A percentile compares a stretch with the other conserved stretches of the same genome.
phyloP scores from a whole-genome alignment of 2,329 filamentous ascomycete genomes.

The Fusarium dlaminii region DNA sequence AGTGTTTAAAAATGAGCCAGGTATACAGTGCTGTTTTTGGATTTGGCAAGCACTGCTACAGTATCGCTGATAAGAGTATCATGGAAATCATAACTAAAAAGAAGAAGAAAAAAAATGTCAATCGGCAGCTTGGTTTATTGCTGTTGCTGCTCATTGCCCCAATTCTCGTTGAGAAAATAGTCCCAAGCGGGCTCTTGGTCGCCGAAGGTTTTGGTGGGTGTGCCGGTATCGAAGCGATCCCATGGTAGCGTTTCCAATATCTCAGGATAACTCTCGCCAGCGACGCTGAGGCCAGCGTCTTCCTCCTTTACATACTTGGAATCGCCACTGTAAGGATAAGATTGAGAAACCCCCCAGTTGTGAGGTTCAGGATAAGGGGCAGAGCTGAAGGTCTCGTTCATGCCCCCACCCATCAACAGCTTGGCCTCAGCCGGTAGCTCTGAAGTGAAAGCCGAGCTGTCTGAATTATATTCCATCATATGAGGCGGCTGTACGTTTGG shows the following conservation, averaged over 20 bases:
- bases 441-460: slow-evolving; percentile 52
- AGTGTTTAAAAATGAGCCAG: neutral
- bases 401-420: slow-evolving; percentile 47
- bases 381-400: slow-evolving; percentile 16
- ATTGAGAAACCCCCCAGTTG: slow-evolving; percentile 1
- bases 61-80: slow-evolving; percentile 15
- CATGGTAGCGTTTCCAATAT: slow-evolving; percentile 13
- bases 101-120: neutral
- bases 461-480: slow-evolving; percentile 33
- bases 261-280: slow-evolving; percentile 21
- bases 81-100: slow-evolving; percentile 23
- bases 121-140: neutral
- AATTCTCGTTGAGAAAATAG: slow-evolving; percentile 46
- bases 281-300: neutral
- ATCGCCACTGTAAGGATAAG: slow-evolving; percentile 9
- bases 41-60: neutral
- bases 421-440: slow-evolving; percentile 55
- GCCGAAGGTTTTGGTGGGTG: slow-evolving; percentile 12
- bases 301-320: slow-evolving; percentile 26
- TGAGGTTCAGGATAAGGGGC: slow-evolving; percentile 17
- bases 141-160: slow-evolving; percentile 30
- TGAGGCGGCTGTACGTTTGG: slow-evolving; percentile 22
- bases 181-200: slow-evolving; percentile 47
- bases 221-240: neutral
- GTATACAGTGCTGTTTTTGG: neutral